Conservation (phyloP, 352 stramenopile species). For the Aphanomyces euteiches region DNA sequence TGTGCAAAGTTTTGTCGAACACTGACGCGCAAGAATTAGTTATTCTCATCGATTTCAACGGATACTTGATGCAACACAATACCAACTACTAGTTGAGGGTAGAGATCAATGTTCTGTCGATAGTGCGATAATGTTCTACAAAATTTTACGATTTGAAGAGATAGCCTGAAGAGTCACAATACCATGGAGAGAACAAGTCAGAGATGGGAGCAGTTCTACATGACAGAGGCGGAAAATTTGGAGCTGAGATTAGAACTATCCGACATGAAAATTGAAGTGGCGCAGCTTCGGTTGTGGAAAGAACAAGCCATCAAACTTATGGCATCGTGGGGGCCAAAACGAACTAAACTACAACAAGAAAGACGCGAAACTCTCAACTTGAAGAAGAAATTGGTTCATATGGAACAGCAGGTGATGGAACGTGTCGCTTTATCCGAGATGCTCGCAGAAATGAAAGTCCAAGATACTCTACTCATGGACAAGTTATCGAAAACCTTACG, state of each 20-base stretch:
- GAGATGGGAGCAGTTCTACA: constrained; percentile 20
- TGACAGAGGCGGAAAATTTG: constrained; percentile 22
- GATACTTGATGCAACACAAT: constrained; percentile 11
- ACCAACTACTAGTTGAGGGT: neutral
- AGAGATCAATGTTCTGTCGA: neutral
- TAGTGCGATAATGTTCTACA: neutral
- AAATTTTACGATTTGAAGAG: too few relatives aligned
- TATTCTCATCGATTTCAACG: constrained; percentile 21
- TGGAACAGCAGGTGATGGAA: constrained; percentile 56
- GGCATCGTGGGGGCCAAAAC: constrained; percentile 24
- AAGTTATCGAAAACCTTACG: neutral
- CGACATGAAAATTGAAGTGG: constrained; percentile 3
- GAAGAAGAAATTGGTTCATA: constrained; percentile 47
- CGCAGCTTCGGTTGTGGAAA: constrained; percentile 23
- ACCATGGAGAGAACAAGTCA: neutral
- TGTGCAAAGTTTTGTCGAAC: constrained; percentile 16
- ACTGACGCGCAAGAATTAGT: constrained; percentile 23
- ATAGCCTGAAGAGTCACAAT: too few relatives aligned
- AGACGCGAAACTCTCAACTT: constrained; percentile 32
- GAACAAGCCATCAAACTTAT: constrained; percentile 21
- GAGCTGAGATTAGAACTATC: neutral
- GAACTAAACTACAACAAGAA: constrained; percentile 23
- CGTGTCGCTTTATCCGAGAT: constrained; percentile 47
- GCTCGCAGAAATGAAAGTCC: constrained; percentile 40
- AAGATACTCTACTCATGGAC: constrained; percentile 29